Evolutionary conservation across 495 filamentous ascomycete species (phyloP), one percentile per base, ranked within the genome.

Genomic region (Baudoinia panamericana): DNA sequence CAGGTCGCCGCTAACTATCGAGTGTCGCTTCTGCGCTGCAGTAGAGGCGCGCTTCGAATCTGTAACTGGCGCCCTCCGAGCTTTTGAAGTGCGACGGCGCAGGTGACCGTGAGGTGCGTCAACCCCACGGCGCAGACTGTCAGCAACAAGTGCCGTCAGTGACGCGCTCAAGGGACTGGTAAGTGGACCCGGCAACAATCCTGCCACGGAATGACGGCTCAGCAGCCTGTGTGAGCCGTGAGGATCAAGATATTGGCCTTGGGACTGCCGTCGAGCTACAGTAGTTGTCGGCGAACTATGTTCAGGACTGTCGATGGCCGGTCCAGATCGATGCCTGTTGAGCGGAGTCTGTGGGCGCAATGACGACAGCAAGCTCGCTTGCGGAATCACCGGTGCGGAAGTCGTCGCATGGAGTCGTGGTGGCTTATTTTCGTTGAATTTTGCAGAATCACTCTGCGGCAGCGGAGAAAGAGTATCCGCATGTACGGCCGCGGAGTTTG

Each of bases 61-160:
- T 9, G 19, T 19, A 1, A 10, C 25, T 7, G 16, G 5, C 23
- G 25, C 31, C 19, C 30, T 5, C 3, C 28, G 24, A 12, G 16
- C 13, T 13, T 7, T 28, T 7, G 30, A 27, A 2, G 24, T n/a
- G 12, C 41, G 45, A 10, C 39, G 38, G 10, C 39, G 38, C 19
- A 35, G 10, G 1, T 15, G 43, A 29, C 9, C 16, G 12, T 26
- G 39, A 10, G 36, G 31, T 10, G 25, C 18, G 33, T 60, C 64
- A 6, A 55, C 62, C 18, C 70, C 71, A 8, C 72, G 67, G 20
- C 72, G 67, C 4, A 78, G 52, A 15, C 71, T 69, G 46, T 82
- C 78, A 4, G 74, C 76, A n/a, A 62, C 57, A 36, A 62, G 50
- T 20, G 54, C 56, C 30, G 41, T 55, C 0, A 62, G 42, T 15